A percentile compares a stretch with the other conserved stretches of the same genome.
Evolutionary conservation across 352 stramenopile genomes (phyloP).

Genomic region (Phytophthora ramorum): DNA sequence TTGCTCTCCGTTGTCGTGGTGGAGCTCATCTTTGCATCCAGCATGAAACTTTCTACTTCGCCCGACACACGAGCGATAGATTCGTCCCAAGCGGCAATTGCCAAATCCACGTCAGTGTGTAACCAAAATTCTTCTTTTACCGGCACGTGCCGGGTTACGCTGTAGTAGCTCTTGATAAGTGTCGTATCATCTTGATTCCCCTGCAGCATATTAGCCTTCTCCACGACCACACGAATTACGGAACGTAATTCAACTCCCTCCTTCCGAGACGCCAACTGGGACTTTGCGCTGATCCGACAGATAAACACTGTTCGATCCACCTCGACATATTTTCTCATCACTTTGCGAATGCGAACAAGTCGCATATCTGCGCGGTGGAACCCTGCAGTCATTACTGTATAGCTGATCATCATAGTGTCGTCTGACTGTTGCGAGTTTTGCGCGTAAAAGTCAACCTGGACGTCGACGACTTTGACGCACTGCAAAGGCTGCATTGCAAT

Average conservation of each 20-base stretch:
- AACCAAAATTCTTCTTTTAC: not conserved
- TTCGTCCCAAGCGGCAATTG: slow-evolving; percentile 25
- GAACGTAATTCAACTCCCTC: slow-evolving; percentile 1
- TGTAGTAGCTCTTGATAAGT: slow-evolving; percentile 18
- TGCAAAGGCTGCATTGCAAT: slow-evolving; percentile 16
- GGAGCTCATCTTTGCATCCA: slow-evolving; percentile 16
- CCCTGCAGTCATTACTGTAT: not conserved
- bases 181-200: not conserved
- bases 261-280: not conserved
- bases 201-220: not conserved
- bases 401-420: slow-evolving; percentile 25
- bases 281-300: slow-evolving; percentile 7
- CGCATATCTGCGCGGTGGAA: not conserved
- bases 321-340: slow-evolving; percentile 23
- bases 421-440: slow-evolving; percentile 3
- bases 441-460: slow-evolving; percentile 20
- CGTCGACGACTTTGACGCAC: slow-evolving; percentile 14
- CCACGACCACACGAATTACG: slow-evolving; percentile 7
- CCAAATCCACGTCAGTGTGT: slow-evolving; percentile 9
- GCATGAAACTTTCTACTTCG: slow-evolving; percentile 23
- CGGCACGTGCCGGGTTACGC: slow-evolving; percentile 5
- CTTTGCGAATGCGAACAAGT: slow-evolving; percentile 12
- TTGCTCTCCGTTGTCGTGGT: too few relatives aligned
- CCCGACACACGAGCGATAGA: slow-evolving; percentile 10
- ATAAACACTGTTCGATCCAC: slow-evolving; percentile 16